Evolutionary conservation across 768 basidiomycete genomes (phyloP).

Genomic region (Neoboletus subvelutipes): DNA sequence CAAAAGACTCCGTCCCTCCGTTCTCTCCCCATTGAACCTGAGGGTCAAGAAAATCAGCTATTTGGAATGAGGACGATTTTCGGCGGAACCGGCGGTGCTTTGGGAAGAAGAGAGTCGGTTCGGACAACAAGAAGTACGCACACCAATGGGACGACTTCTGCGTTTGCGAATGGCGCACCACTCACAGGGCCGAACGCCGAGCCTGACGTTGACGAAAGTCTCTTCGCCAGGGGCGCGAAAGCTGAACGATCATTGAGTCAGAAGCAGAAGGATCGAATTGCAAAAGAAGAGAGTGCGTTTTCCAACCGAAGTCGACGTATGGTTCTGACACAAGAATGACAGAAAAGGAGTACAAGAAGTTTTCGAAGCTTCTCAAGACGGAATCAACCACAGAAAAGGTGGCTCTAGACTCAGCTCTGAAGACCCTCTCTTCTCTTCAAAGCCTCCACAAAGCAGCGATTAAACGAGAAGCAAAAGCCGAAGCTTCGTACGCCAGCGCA

Average conservation of each 20-base stretch:
- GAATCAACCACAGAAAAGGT: conserved; percentile 70
- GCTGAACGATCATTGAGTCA: conserved; percentile 50
- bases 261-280: conserved; percentile 51
- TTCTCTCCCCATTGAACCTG: conserved; percentile 24
- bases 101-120: conserved; percentile 23
- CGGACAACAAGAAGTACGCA: conserved; percentile 24
- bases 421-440: conserved; percentile 66
- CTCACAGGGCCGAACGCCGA: conserved; percentile 48
- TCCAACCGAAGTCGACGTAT: neutral
- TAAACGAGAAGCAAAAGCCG: conserved; percentile 62
- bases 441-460: conserved; percentile 66
- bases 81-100: neutral
- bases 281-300: conserved; percentile 50
- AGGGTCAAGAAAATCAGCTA: conserved; percentile 1
- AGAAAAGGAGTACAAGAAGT: conserved; percentile 59
- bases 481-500: conserved; percentile 51
- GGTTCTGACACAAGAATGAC: neutral
- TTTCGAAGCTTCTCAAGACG: conserved; percentile 67
- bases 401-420: conserved; percentile 57
- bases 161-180: conserved; percentile 57
- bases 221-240: conserved; percentile 41
- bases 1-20: conserved; percentile 17
- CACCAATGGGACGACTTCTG: conserved; percentile 15
- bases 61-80: neutral
- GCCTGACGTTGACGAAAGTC: conserved; percentile 40